A percentile compares a stretch with the other conserved stretches of the same genome.
Evolutionary conservation across 257 asterid genomes (phyloP).

Genomic region (Schizonepeta tenuifolia): DNA sequence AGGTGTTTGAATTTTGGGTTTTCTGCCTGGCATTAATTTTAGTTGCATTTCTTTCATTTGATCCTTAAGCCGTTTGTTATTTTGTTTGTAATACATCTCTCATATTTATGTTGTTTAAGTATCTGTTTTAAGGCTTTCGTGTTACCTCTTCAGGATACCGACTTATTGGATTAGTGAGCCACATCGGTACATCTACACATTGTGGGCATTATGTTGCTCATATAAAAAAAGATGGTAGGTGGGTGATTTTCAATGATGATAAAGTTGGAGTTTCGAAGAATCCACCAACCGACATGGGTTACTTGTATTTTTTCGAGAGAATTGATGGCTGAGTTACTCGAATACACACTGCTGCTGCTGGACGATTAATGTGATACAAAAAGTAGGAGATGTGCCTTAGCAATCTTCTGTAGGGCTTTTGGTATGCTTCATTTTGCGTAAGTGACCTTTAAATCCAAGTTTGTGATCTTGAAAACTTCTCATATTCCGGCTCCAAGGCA

Average conservation of each 20-base stretch:
- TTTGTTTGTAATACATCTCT: not conserved
- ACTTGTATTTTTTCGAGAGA: conserved; percentile 92
- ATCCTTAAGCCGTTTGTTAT: not conserved
- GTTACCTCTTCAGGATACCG: conserved; percentile 62
- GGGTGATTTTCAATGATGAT: conserved; percentile 94
- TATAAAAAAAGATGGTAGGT: conserved; percentile 74
- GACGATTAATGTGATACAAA: conserved; percentile 9
- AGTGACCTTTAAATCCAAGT: conserved; percentile 12
- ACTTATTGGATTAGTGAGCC: conserved; percentile 87
- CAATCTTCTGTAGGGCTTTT: conserved; percentile 23
- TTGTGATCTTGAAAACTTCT: conserved; percentile 13
- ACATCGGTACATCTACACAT: conserved; percentile 94
- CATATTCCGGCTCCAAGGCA: not conserved
- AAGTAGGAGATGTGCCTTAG: not conserved
- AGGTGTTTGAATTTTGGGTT: too few relatives aligned
- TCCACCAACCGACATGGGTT: conserved; percentile 94
- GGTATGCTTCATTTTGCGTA: conserved; percentile 15
- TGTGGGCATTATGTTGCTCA: conserved; percentile 99
- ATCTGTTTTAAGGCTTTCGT: conserved; percentile 16
- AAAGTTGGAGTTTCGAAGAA: conserved; percentile 85
- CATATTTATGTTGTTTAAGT: not conserved
- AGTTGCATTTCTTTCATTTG: too few relatives aligned
- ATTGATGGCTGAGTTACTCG: conserved; percentile 46
- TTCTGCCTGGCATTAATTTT: too few relatives aligned
- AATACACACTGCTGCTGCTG: conserved; percentile 8